A percentile compares a stretch with the other conserved stretches of the same genome.
These are phyloP conservation scores for Colletotrichum paranaense DNA, from an alignment of 2,329 filamentous ascomycete species.

Conservation along the genomic window DNA sequence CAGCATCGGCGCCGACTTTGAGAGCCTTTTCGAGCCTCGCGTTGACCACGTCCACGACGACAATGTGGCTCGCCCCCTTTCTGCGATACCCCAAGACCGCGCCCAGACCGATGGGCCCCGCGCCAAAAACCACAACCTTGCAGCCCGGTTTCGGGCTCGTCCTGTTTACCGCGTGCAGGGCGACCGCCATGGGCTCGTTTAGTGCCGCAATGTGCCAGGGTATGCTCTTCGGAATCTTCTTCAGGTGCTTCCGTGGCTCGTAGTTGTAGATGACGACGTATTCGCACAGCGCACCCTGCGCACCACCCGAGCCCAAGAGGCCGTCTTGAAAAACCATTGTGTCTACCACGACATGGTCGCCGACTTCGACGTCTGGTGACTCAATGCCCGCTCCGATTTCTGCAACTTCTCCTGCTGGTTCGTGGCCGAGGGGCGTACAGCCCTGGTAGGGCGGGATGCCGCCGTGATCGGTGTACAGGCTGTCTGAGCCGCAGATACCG, in stretches of 20 bases:
- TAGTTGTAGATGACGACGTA: slow-evolving; percentile 14
- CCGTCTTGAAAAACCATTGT: slow-evolving; percentile 1
- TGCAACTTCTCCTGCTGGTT: slow-evolving; percentile 15
- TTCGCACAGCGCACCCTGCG: slow-evolving; percentile 14
- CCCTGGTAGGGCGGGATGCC: neutral
- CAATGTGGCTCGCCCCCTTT: neutral
- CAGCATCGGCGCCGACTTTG: slow-evolving; percentile 2
- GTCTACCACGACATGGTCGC: slow-evolving; percentile 16
- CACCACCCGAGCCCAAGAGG: neutral
- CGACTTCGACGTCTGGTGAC: neutral
- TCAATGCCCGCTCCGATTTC: neutral
- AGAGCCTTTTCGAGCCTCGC: slow-evolving; percentile 5
- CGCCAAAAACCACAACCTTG: slow-evolving; percentile 16
- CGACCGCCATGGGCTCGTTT: slow-evolving; percentile 20
- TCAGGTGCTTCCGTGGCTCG: slow-evolving; percentile 2
- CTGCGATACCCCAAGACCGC: slow-evolving; percentile 5
- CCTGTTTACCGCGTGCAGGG: neutral
- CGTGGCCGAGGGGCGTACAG: neutral
- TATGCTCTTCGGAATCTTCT: neutral
- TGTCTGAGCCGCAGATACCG: slow-evolving; percentile 24
- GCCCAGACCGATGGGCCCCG: slow-evolving; percentile 4
- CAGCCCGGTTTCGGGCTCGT: neutral
- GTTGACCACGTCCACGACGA: slow-evolving; percentile 6
- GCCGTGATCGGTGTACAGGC: neutral
- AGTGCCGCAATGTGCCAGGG: slow-evolving; percentile 17